Evolutionary conservation across 2,329 filamentous ascomycete species (phyloP), one percentile per base, ranked within the genome.

Genomic region (Chrysosphaeria jannelii): DNA sequence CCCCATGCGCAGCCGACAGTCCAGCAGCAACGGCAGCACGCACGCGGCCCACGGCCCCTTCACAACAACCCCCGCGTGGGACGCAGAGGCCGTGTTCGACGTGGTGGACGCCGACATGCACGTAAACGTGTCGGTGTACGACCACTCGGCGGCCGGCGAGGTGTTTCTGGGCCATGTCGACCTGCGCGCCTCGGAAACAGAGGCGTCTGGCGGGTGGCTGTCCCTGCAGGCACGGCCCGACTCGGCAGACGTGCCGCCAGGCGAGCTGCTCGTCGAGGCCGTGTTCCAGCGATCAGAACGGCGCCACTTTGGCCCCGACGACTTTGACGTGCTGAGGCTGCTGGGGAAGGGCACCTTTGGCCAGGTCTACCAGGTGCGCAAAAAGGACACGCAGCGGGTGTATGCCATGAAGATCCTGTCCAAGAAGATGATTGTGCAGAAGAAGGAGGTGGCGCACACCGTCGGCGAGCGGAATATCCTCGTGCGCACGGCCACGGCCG

Each of bases 401-500:
- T 97, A 97, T 39, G 85, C 85, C 30, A 97, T 97, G 85, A 97
- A 97, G 46, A 81, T 97, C 2, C 52, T 97, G 15, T 91, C 85
- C 23, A 97, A 97, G 56, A 97, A 97, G 53, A 85, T 97, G 25
- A 97, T 97, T 37, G 85, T 97, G 13, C 85, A 97, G 47, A 97
- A 97, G 60, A 97, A 97, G 47, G 85, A 97, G 44, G 78, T 97
- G 23, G 78, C 81, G 10, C 85, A 97, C 41, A 97, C 85, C 0
- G 67, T 97, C 18, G 85, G 85, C 33, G 85, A 97, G 47, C 64
- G 85, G 29, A 97, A 97, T 40, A 97, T 97, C 33, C 54, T 97
- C 22, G 85, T 97, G 19, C 71, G 85, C 32, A 97, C 85, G 4
- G 85, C 85, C 14, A 93, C 74, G 47, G 68, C 81, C 1, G 78